Base-by-base conservation (phyloP, 176 grass and related monocot species). In the Eleusine coracana region DNA sequence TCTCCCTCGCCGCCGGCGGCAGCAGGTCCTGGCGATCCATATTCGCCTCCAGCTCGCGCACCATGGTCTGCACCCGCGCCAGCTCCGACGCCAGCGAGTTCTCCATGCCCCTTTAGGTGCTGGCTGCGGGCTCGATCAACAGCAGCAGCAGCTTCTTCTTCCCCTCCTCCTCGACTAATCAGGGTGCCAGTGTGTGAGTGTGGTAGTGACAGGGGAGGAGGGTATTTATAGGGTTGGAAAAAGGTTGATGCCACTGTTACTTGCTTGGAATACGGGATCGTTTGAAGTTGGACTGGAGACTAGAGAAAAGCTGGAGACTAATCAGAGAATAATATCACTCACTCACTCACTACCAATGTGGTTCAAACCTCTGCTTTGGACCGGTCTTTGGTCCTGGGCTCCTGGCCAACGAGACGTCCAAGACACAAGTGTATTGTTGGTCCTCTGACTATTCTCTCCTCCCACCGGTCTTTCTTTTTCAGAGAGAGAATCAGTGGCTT, bases 61-160 rank as follows among this genome's bases (percentile, higher is more conserved):
- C 80, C 65, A 93, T 82, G 79, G 87, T 73, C 9, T 71, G 78
- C 82, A 95, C 23, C 44, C 91, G 75, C 6, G 27, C 75, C 10
- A 99, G 93, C 85, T 99, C 91, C 59, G 87, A 71, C 5, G 89
- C 45, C 31, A 99, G 89, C 82, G 36, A 29, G 56, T 36, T 66
- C 23, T 76, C 82, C 16, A 73, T 69, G 77, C 76, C 41, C 41
- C 51, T 40, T 77, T 7, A 25, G 13, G 5, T 2, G 0, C 63
- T 50, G 10, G 1, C 12, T 2, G 0, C 63, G 36, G 10, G 1
- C 23, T 34, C 31, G 31, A 34, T 34, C 31, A 25, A 25, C 25
- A 34, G 31, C 31, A 34, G 31, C 10, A n/a, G 31, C 42, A 51
- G 8, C 10, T 18, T 66, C 31, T 28, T 7, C 44, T 20, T 67